Conservation (phyloP, 345 rosid species). For the Murraya paniculata region DNA sequence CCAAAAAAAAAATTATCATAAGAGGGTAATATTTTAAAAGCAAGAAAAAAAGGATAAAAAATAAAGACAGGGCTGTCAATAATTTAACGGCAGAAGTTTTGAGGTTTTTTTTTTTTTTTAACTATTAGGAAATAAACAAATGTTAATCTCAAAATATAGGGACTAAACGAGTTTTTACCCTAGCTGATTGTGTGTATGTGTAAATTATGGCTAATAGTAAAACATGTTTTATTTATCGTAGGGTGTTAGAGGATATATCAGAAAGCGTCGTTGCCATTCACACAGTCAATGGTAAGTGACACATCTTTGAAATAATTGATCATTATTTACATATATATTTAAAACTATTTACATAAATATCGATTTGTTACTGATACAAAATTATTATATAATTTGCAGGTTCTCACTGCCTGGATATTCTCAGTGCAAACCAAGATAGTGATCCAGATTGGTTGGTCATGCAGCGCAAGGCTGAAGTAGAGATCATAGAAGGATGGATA, state of each 20-base stretch:
- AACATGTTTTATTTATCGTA: background rate
- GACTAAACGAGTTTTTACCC: too few relatives aligned
- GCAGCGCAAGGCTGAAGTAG: slow-evolving; percentile 29
- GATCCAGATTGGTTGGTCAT: slow-evolving; percentile 36
- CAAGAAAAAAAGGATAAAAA: too few relatives aligned
- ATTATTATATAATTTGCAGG: slow-evolving; percentile 19
- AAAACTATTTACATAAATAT: too few relatives aligned
- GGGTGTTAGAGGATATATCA: slow-evolving; percentile 39
- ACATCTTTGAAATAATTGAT: background rate
- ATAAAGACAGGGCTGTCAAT: too few relatives aligned
- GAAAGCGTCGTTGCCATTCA: slow-evolving; percentile 30
- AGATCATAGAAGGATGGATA: slow-evolving; percentile 27
- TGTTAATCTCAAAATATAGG: too few relatives aligned
- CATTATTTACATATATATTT: background rate
- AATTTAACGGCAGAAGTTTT: too few relatives aligned
- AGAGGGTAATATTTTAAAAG: too few relatives aligned
- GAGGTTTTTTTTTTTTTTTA: too few relatives aligned
- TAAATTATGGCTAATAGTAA: background rate
- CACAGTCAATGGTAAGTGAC: slow-evolving; percentile 30
- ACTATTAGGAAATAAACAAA: too few relatives aligned
- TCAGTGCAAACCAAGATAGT: background rate
- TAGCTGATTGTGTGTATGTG: background rate
- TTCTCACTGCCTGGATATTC: slow-evolving; percentile 37
- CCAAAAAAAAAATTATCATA: too few relatives aligned
- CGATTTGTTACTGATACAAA: background rate